These are phyloP conservation scores for Glycine soja DNA, from an alignment of 306 rosid genomes.

Conservation along the genomic window DNA sequence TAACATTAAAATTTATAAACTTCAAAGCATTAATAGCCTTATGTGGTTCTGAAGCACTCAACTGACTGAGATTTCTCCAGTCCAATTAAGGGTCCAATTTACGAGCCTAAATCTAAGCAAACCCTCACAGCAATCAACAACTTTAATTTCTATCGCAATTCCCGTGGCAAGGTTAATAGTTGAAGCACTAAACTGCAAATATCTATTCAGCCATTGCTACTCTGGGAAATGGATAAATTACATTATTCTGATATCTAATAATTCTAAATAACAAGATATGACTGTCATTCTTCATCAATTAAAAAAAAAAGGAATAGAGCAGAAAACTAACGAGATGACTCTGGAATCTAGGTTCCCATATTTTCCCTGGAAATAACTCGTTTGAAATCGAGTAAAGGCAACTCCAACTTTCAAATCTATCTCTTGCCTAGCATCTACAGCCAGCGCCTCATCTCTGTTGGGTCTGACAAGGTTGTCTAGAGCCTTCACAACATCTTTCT, in stretches of 20 bases:
- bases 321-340: conserved; percentile 90
- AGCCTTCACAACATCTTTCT: conserved; percentile 89
- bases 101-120: conserved; percentile 42
- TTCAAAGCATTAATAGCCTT: conserved; percentile 21
- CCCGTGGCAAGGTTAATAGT: conserved; percentile 12
- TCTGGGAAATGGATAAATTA: conserved; percentile 21
- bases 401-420: conserved; percentile 99
- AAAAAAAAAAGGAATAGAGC: conserved; percentile 40
- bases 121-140: conserved; percentile 22
- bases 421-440: conserved; percentile 99
- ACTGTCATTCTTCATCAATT: conserved; percentile 21
- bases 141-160: conserved; percentile 17
- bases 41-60: conserved; percentile 32
- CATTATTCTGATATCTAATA: conserved; percentile 29
- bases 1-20: background rate
- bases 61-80: conserved; percentile 21
- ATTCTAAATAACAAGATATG: conserved; percentile 33
- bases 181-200: conserved; percentile 31
- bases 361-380: conserved; percentile 89
- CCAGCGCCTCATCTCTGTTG: conserved; percentile 79
- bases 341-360: conserved; percentile 97
- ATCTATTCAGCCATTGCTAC: conserved; percentile 6
- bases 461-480: conserved; percentile 90
- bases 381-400: conserved; percentile 94
- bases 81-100: conserved; percentile 21